A percentile compares a stretch with the other conserved stretches of the same genome.
Evolutionary conservation across 345 rosid genomes (phyloP).

Genomic region (Luvunga scandens): DNA sequence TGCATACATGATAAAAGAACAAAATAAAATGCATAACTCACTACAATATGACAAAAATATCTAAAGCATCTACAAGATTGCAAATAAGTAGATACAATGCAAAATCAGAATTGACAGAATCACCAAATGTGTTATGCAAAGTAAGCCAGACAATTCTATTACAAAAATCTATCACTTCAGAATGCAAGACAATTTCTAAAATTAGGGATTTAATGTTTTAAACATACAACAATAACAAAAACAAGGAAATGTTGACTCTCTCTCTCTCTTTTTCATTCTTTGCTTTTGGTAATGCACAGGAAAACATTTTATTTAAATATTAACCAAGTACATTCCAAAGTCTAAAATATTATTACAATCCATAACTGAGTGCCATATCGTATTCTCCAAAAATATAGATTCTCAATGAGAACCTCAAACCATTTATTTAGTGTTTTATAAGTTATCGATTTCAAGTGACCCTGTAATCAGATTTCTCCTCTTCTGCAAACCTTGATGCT

Average conservation of each 20-base stretch:
- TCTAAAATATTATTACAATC: neutral
- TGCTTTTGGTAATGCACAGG: neutral
- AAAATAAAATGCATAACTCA: neutral
- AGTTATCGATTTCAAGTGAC: neutral
- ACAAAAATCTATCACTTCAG: neutral
- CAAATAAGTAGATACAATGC: neutral
- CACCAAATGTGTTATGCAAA: neutral
- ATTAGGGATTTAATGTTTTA: neutral
- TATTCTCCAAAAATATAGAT: neutral
- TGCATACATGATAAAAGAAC: conserved; percentile 23
- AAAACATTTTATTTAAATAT: neutral
- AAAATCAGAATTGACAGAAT: neutral
- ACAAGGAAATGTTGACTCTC: neutral
- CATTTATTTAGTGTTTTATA: neutral
- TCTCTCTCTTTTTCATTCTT: neutral
- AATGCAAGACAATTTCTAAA: neutral
- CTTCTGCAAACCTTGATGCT: neutral
- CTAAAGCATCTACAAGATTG: neutral
- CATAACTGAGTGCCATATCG: neutral
- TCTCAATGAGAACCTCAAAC: neutral
- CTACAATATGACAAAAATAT: neutral
- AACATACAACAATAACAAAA: neutral
- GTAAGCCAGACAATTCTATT: neutral
- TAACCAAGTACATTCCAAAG: neutral
- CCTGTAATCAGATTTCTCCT: neutral